Evolutionary conservation across 2,329 filamentous ascomycete species (phyloP), one percentile per base, ranked within the genome.

Genomic region (Nakataea oryzae): DNA sequence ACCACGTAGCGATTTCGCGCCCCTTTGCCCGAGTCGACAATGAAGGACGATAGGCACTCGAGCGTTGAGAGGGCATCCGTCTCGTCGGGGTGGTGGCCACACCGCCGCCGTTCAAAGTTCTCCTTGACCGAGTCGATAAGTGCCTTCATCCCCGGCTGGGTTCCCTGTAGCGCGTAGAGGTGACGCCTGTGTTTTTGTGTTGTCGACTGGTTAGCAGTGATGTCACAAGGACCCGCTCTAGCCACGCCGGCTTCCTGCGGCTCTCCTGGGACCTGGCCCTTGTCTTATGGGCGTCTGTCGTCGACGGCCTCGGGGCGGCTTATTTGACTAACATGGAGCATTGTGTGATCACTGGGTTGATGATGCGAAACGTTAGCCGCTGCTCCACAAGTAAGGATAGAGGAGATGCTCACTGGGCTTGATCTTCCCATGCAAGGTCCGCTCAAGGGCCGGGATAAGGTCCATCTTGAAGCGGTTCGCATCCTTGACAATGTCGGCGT

Each of bases 401-500:
- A 17, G 32, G 17, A 9, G 29, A 26, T n/a, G 78, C 84, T 62
- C 79, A 90, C 86, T 88, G 59, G 90, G 88, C 76, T 95, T 96
- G 68, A 92, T 86, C 73, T 91, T 84, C 64, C 91, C 93, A 71
- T 96, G 91, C 3, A 96, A 79, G n/a, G 91, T 95, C 63, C 89
- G 83, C 71, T 93, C 85, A 32, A 97, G 78, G 27, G 88, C 85
- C 50, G 83, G 82, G 59, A 89, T 78, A n/a, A 97, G 79, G 65
- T 96, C 89, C 89, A 97, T 96, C 70, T 93, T 95, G 78, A 90
- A 95, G 59, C 85, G 84, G 66, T 88, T 85, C 27, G 92, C 87
- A 72, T 96, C 91, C 70, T 85, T 82, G 60, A 97, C 83, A 69
- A 97, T 90, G 66, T 92, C 86, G 63, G 91, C 90, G 72, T 96